These are phyloP conservation scores for Lablab purpureus DNA, from an alignment of 306 rosid species.

Conservation along the genomic window DNA sequence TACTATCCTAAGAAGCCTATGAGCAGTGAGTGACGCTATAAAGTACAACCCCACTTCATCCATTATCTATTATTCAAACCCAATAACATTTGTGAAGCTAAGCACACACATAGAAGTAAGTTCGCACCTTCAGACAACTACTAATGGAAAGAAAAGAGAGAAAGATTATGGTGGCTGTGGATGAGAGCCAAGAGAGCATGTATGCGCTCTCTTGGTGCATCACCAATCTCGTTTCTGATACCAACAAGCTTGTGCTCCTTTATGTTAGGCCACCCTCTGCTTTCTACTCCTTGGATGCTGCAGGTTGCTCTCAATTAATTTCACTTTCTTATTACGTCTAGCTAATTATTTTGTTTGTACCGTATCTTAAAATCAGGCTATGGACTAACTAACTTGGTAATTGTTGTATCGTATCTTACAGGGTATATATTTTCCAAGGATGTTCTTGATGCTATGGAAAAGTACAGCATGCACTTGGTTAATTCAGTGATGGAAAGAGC, in stretches of 20 bases:
- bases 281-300: slow-evolving; percentile 65
- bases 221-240: slow-evolving; percentile 56
- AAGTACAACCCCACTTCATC: slow-evolving; percentile 22
- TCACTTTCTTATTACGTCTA: not conserved
- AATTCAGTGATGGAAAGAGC: slow-evolving; percentile 82
- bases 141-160: slow-evolving; percentile 49
- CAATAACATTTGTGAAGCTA: not conserved
- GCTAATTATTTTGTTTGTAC: too few species aligned
- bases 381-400: not conserved
- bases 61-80: slow-evolving; percentile 11
- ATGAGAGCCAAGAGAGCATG: slow-evolving; percentile 92
- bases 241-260: slow-evolving; percentile 66
- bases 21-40: not conserved
- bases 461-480: slow-evolving; percentile 58
- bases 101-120: not conserved
- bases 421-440: slow-evolving; percentile 70
- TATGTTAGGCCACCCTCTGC: slow-evolving; percentile 79
- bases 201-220: slow-evolving; percentile 82
- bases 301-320: slow-evolving; percentile 55
- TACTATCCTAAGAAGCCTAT: not conserved
- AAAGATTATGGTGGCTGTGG: slow-evolving; percentile 80
- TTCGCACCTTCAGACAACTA: not conserved
- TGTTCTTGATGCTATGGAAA: slow-evolving; percentile 59
- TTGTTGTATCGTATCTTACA: slow-evolving; percentile 34
- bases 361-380: not conserved